A percentile compares a stretch with the other conserved stretches of the same genome.
These are phyloP conservation scores for Vicia villosa DNA, from an alignment of 306 rosid genomes.

Conservation along the genomic window DNA sequence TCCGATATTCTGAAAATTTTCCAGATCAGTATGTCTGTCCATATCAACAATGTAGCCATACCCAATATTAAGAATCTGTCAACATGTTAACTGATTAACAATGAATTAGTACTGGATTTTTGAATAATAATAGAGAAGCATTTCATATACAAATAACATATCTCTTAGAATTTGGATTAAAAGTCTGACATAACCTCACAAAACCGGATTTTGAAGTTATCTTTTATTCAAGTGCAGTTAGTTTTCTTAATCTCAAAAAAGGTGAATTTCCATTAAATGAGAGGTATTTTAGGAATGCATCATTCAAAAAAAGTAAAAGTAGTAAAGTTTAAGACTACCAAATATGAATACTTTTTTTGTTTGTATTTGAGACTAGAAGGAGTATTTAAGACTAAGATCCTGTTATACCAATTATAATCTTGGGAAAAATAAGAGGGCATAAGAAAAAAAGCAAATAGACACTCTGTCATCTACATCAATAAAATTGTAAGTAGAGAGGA, in stretches of 20 bases:
- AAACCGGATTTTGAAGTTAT: no score
- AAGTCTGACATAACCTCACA: no score
- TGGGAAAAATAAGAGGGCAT: neutral
- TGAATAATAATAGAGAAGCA: constrained; percentile 21
- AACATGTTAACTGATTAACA: constrained; percentile 42
- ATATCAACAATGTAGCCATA: constrained; percentile 79
- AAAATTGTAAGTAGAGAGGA: constrained; percentile 52
- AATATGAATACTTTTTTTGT: no score
- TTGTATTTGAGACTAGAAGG: neutral
- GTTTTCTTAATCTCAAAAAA: no score
- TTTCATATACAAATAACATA: constrained; percentile 18
- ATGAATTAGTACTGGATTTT: neutral
- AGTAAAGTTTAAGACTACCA: no score
- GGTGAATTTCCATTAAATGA: no score
- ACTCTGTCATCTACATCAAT: constrained; percentile 89
- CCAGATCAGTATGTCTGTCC: constrained; percentile 75
- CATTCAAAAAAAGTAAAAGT: no score
- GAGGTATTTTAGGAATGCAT: no score
- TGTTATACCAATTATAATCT: constrained; percentile 66
- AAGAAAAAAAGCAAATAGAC: constrained; percentile 21
- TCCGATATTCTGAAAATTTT: constrained; percentile 79
- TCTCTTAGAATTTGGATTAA: neutral
- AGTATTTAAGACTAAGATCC: constrained; percentile 92
- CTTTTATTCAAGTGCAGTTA: no score
- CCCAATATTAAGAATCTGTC: constrained; percentile 79